These are phyloP conservation scores for Grigorovia humatica DNA, from an alignment of 805 yeast species.

Conservation along the genomic window DNA sequence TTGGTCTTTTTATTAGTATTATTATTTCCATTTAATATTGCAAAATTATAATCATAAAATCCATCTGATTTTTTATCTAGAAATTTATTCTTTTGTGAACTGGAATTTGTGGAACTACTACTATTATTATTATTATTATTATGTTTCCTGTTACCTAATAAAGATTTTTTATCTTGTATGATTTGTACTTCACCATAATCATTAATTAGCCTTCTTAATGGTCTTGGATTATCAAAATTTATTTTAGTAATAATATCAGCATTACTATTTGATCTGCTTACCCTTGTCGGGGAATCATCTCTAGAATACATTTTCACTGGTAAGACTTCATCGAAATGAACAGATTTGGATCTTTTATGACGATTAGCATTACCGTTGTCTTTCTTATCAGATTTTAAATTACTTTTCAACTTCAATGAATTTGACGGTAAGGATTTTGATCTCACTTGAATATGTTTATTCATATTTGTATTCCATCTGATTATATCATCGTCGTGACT, in stretches of 20 bases:
- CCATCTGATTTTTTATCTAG: conserved; percentile 15
- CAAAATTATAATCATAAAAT: conserved; percentile 21
- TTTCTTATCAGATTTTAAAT: background rate
- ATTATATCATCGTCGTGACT: conserved; percentile 3
- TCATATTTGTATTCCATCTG: conserved; percentile 13
- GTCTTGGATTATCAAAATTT: conserved; percentile 6
- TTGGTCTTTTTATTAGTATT: conserved; percentile 8
- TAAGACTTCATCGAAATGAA: conserved; percentile 64
- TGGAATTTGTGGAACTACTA: conserved; percentile 1
- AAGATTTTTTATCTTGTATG: background rate
- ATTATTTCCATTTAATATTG: conserved; percentile 16
- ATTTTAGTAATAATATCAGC: conserved; percentile 1
- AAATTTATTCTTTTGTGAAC: conserved; percentile 6
- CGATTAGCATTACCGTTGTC: background rate
- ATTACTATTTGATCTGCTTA: conserved; percentile 21
- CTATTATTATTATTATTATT: background rate
- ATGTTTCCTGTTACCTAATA: background rate
- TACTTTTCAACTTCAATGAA: conserved; percentile 1
- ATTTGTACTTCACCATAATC: conserved; percentile 1
- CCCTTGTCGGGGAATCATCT: conserved; percentile 67
- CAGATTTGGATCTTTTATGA: conserved; percentile 46
- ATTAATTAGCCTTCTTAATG: conserved; percentile 4
- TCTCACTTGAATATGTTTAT: conserved; percentile 9
- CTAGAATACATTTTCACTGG: conserved; percentile 66
- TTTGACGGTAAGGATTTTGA: conserved; percentile 37